These are phyloP conservation scores for Tetradesmus lagerheimii DNA, from an alignment of 139 green algal genomes.

Conservation along the genomic window DNA sequence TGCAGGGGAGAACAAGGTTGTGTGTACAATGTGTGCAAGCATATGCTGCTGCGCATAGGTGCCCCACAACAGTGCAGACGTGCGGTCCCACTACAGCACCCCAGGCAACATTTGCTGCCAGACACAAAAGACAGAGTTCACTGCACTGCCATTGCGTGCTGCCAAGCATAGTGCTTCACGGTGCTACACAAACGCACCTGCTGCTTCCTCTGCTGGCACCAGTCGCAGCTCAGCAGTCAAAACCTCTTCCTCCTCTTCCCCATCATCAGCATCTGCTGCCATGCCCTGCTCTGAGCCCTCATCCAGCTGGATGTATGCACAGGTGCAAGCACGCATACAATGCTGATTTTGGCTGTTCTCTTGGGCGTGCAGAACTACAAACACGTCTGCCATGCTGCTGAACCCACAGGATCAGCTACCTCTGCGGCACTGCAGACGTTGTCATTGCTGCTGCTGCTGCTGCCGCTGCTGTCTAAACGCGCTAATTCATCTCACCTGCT, in stretches of 20 bases:
- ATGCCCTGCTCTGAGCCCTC: conserved; percentile 52
- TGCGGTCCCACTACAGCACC: too few species aligned
- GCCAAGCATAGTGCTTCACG: too few species aligned
- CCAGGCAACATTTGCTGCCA: too few species aligned
- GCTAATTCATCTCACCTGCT: conserved; percentile 30
- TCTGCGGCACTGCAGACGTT: not conserved
- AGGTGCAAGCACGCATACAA: too few species aligned
- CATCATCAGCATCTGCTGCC: conserved; percentile 45
- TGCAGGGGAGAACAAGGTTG: not conserved
- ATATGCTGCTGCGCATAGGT: too few species aligned
- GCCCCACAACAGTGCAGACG: too few species aligned
- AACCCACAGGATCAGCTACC: too few species aligned
- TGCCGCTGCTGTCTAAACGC: not conserved
- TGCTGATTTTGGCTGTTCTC: too few species aligned
- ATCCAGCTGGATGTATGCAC: conserved; percentile 64
- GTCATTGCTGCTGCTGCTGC: not conserved
- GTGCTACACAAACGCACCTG: conserved; percentile 51
- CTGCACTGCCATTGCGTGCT: too few species aligned
- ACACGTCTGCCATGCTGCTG: too few species aligned
- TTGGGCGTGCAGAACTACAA: too few species aligned
- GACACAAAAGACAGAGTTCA: too few species aligned
- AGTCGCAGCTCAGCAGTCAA: conserved; percentile 53
- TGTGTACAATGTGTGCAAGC: not conserved
- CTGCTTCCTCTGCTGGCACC: conserved; percentile 49
- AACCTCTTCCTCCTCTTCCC: conserved; percentile 47